phyloP scores from a whole-genome alignment of 2,329 filamentous ascomycete species.

The Setomelanomma holmii region DNA sequence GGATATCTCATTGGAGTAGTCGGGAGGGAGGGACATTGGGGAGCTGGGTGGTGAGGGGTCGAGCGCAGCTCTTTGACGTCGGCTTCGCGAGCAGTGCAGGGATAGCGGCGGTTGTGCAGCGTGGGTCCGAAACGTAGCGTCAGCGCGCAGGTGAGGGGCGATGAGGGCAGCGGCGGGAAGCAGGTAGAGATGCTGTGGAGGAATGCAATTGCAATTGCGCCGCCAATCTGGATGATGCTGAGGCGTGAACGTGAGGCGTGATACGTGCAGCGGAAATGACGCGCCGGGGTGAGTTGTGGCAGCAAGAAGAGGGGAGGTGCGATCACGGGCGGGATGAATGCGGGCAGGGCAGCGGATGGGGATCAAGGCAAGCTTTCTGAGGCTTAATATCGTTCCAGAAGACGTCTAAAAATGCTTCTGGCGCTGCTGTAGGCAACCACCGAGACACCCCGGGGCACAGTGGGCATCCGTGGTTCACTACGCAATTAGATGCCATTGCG shows the following conservation, averaged over 20 bases:
- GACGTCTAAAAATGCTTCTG: slow-evolving; percentile 32
- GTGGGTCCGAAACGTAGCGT: slow-evolving; percentile 36
- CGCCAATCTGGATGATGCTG: slow-evolving; percentile 7
- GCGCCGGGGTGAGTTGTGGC: slow-evolving; percentile 17
- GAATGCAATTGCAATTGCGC: slow-evolving; percentile 7
- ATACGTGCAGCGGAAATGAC: slow-evolving; percentile 24
- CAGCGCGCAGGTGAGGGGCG: slow-evolving; percentile 21
- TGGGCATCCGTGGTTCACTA: slow-evolving; percentile 16
- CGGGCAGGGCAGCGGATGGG: slow-evolving; percentile 23
- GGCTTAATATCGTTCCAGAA: slow-evolving; percentile 37
- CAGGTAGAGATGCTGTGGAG: slow-evolving; percentile 3
- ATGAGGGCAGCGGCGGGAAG: slow-evolving; percentile 1
- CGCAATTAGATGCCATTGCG: slow-evolving; percentile 22
- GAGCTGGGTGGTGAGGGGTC: slow-evolving; percentile 42
- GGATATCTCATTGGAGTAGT: slow-evolving; percentile 66
- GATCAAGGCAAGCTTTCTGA: slow-evolving; percentile 28
- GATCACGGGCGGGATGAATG: slow-evolving; percentile 20
- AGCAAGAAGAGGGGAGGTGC: slow-evolving; percentile 22
- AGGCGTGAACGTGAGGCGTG: slow-evolving; percentile 17
- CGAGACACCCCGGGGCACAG: slow-evolving; percentile 12
- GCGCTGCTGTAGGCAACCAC: slow-evolving; percentile 15
- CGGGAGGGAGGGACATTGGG: slow-evolving; percentile 51
- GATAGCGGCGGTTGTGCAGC: slow-evolving; percentile 41
- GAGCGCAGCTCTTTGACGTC: slow-evolving; percentile 47
- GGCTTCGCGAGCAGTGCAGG: slow-evolving; percentile 45